Percentiles rank a stretch among this genome's conserved stretches.
Conservation (phyloP, 345 rosid species). For the Xanthoceras sorbifolium region DNA sequence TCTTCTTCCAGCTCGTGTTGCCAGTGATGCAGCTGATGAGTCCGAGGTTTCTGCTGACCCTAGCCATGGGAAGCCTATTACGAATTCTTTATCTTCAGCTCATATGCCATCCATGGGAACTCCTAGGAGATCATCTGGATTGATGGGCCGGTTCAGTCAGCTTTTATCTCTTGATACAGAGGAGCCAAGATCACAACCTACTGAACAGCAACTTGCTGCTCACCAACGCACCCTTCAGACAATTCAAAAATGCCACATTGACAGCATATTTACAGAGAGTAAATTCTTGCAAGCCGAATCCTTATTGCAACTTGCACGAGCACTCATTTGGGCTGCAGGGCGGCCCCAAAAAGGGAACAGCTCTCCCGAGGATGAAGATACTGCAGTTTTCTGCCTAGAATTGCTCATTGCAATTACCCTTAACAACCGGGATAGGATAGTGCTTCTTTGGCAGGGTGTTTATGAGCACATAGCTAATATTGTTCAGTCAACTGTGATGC, state of each 20-base stretch:
- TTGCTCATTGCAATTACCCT: constrained; percentile 94
- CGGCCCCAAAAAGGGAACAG: constrained; percentile 89
- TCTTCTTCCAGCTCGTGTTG: constrained; percentile 97
- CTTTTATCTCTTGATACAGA: constrained; percentile 96
- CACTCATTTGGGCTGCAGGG: constrained; percentile 97
- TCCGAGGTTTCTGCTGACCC: constrained; percentile 82
- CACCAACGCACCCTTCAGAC: constrained; percentile 95
- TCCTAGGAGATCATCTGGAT: constrained; percentile 93
- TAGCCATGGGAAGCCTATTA: constrained; percentile 76
- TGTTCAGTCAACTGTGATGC: constrained; percentile 95
- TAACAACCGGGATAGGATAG: constrained; percentile 94
- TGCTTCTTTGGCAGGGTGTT: constrained; percentile 94
- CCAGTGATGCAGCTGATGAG: constrained; percentile 98
- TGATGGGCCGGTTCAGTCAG: constrained; percentile 99
- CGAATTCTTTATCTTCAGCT: constrained; percentile 74
- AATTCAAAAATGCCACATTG: constrained; percentile 96
- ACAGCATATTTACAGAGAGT: constrained; percentile 94
- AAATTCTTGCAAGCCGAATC: constrained; percentile 98
- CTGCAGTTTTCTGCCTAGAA: constrained; percentile 98
- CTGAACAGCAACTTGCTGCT: constrained; percentile 98
- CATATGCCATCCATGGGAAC: constrained; percentile 85
- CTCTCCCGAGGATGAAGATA: constrained; percentile 98
- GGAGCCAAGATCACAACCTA: constrained; percentile 98
- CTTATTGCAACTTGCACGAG: constrained; percentile 86
- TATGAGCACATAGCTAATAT: constrained; percentile 96